A percentile compares a stretch with the other conserved stretches of the same genome.
Evolutionary conservation across 345 rosid species (phyloP).

Genomic region (Hirschfeldia incana): DNA sequence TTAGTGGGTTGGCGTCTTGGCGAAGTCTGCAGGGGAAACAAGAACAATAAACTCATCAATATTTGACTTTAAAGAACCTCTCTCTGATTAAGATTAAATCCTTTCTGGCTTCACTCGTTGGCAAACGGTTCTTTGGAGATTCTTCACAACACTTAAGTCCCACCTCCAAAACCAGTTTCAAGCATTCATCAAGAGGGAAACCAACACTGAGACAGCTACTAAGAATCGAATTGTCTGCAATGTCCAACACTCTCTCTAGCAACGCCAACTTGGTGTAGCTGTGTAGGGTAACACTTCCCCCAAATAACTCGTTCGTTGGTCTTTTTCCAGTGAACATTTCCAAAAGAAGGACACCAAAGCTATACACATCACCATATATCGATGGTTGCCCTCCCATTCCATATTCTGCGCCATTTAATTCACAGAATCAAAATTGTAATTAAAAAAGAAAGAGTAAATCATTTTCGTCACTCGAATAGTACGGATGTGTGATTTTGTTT

Average conservation of each 20-base stretch:
- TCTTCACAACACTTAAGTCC: background rate
- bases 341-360: background rate
- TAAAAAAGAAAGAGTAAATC: background rate
- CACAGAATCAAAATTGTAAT: background rate
- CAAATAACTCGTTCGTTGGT: background rate
- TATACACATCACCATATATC: background rate
- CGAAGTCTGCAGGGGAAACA: background rate
- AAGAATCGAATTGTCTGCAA: background rate
- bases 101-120: background rate
- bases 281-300: background rate
- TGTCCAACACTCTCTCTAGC: background rate
- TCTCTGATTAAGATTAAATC: background rate
- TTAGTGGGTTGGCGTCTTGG: too few relatives aligned
- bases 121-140: background rate
- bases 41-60: background rate
- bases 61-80: background rate
- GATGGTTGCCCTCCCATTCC: constrained; percentile 1
- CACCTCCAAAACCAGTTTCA: background rate
- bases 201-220: background rate
- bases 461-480: background rate
- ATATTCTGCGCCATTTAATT: constrained; percentile 11
- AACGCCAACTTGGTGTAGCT: background rate
- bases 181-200: background rate
- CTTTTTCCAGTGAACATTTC: background rate
- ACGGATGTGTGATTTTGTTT: background rate